These are phyloP conservation scores for Diophrys sp. DNA, from an alignment of 73 alveolate species.

Conservation along the genomic window DNA sequence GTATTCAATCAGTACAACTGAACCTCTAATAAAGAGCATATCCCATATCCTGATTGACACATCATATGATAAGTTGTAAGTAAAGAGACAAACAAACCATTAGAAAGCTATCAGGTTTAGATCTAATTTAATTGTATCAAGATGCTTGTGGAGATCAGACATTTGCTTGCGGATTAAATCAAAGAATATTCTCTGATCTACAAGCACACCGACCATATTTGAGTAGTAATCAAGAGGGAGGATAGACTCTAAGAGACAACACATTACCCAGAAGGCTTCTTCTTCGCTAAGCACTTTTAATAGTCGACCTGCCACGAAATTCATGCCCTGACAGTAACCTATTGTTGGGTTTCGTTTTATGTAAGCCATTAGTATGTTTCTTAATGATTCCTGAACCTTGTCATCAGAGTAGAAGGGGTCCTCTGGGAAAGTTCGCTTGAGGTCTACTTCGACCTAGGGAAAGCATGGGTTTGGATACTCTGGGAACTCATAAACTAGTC, in stretches of 20 bases:
- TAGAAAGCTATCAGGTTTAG: constrained; percentile 51
- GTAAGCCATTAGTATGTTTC: neutral
- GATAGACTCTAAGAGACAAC: constrained; percentile 54
- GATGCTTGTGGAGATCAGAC: constrained; percentile 44
- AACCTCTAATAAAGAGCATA: constrained; percentile 42
- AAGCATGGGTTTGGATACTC: constrained; percentile 69
- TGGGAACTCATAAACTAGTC: constrained; percentile 1
- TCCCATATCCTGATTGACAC: constrained; percentile 43
- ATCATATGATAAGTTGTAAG: constrained; percentile 50
- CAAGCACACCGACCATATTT: constrained; percentile 70
- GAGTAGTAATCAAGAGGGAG: constrained; percentile 79
- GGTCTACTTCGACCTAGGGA: constrained; percentile 78
- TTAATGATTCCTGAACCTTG: neutral
- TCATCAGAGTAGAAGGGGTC: constrained; percentile 50
- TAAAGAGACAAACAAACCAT: constrained; percentile 74
- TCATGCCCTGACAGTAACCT: constrained; percentile 77
- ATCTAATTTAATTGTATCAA: constrained; percentile 51
- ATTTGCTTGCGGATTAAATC: constrained; percentile 19
- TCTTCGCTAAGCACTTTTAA: constrained; percentile 50
- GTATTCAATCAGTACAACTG: constrained; percentile 9
- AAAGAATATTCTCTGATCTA: constrained; percentile 54
- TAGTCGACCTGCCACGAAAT: constrained; percentile 64
- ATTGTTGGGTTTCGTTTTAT: constrained; percentile 54
- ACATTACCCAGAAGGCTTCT: constrained; percentile 75
- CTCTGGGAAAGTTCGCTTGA: constrained; percentile 86